phyloP scores from a whole-genome alignment of 768 basidiomycete genomes.

The Ramaria rubella region DNA sequence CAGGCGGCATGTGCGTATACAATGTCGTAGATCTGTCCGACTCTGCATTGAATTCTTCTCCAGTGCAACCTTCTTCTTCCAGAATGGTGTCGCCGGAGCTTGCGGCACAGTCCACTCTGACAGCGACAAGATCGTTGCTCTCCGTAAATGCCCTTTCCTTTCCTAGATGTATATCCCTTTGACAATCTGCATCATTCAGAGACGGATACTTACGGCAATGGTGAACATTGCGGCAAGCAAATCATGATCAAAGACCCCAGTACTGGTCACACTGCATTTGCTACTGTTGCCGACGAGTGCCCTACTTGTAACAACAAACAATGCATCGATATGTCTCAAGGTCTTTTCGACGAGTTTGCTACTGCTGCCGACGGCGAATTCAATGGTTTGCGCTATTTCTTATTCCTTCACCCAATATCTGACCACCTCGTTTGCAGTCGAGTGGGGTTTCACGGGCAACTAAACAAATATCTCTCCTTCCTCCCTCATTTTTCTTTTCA shows the following conservation, averaged over 20 bases:
- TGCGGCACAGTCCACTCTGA: conserved; percentile 35
- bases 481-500: background rate
- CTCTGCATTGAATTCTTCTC: background rate
- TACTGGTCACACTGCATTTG: conserved; percentile 53
- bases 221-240: conserved; percentile 52
- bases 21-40: background rate
- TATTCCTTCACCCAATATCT: background rate
- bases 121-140: conserved; percentile 50
- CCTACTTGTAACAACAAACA: conserved; percentile 61
- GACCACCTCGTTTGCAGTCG: conserved; percentile 18
- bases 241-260: conserved; percentile 58
- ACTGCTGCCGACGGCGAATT: conserved; percentile 44
- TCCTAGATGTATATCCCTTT: background rate
- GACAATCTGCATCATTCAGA: conserved; percentile 17
- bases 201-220: conserved; percentile 49
- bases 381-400: conserved; percentile 38
- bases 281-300: conserved; percentile 72
- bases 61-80: conserved; percentile 38
- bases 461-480: background rate
- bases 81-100: conserved; percentile 30
- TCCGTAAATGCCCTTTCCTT: conserved; percentile 37
- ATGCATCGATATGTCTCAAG: conserved; percentile 70
- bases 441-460: conserved; percentile 20
- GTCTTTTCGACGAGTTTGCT: conserved; percentile 58
- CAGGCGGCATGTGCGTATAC: background rate